Conservation (phyloP, 192 early-diverging fungal genomes). For the Dissophora ornata region DNA sequence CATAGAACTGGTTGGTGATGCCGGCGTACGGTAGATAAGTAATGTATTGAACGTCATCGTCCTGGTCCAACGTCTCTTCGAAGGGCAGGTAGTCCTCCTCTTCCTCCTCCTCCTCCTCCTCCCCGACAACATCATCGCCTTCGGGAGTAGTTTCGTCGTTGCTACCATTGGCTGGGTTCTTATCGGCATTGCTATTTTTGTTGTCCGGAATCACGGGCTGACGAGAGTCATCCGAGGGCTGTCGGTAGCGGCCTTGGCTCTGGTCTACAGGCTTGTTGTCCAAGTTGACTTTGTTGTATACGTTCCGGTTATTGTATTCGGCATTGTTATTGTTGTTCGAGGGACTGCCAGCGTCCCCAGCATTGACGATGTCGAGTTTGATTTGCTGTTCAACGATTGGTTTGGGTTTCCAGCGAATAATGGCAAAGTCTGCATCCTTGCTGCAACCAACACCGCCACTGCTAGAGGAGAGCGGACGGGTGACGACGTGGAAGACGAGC, state of each 20-base stretch:
- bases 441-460: constrained; percentile 12
- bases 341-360: constrained; percentile 28
- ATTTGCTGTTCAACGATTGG: neutral
- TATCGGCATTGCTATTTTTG: too few species aligned
- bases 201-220: neutral
- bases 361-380: neutral
- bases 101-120: constrained; percentile 5
- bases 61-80: constrained; percentile 26
- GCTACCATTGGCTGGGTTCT: neutral
- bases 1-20: constrained; percentile 54
- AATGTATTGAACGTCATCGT: constrained; percentile 22
- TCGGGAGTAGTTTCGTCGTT: constrained; percentile 19
- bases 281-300: too few species aligned
- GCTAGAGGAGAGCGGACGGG: constrained; percentile 8
- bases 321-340: constrained; percentile 22
- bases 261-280: constrained; percentile 11
- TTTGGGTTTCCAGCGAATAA: constrained; percentile 39
- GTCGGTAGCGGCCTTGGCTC: neutral
- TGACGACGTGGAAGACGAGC: constrained; percentile 40
- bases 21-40: constrained; percentile 52
- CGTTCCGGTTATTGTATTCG: too few species aligned
- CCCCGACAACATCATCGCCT: neutral
- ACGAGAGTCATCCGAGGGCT: neutral
- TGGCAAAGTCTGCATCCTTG: constrained; percentile 41
- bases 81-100: constrained; percentile 21